Conservation (phyloP, 106 monocot species). For the Platanthera guangdongensis region DNA sequence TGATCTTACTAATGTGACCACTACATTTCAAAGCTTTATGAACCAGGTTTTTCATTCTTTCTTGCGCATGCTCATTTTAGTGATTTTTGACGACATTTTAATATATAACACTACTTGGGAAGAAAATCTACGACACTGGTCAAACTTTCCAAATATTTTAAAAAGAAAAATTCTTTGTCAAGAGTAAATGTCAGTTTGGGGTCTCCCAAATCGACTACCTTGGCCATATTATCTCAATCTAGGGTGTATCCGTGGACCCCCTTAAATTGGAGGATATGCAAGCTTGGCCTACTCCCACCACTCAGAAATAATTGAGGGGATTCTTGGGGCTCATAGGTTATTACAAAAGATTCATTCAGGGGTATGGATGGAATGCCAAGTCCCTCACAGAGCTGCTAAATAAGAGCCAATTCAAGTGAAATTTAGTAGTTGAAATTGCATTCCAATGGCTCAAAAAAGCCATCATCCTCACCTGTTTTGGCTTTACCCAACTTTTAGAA, state of each 20-base stretch:
- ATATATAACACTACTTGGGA: not conserved
- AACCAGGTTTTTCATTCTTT: too few species aligned
- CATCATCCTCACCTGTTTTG: not conserved
- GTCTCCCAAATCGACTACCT: not conserved
- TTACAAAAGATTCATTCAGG: not conserved
- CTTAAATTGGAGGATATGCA: not conserved
- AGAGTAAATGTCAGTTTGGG: not conserved
- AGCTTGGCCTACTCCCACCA: not conserved
- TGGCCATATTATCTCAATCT: not conserved
- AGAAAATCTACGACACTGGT: not conserved
- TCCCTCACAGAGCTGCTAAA: not conserved
- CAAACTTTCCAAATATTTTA: not conserved
- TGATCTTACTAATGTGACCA: not conserved
- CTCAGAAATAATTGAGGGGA: not conserved
- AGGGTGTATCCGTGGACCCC: not conserved
- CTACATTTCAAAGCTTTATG: too few species aligned
- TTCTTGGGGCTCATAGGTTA: not conserved
- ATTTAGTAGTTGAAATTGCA: not conserved
- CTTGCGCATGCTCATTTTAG: too few species aligned
- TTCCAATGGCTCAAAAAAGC: not conserved
- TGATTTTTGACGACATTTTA: too few species aligned
- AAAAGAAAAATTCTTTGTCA: not conserved
- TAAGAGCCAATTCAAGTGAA: not conserved
- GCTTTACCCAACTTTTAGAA: not conserved
- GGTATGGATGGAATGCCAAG: not conserved